Evolutionary conservation across 2,329 filamentous ascomycete species (phyloP).

Genomic region (Trichoderma sp.): DNA sequence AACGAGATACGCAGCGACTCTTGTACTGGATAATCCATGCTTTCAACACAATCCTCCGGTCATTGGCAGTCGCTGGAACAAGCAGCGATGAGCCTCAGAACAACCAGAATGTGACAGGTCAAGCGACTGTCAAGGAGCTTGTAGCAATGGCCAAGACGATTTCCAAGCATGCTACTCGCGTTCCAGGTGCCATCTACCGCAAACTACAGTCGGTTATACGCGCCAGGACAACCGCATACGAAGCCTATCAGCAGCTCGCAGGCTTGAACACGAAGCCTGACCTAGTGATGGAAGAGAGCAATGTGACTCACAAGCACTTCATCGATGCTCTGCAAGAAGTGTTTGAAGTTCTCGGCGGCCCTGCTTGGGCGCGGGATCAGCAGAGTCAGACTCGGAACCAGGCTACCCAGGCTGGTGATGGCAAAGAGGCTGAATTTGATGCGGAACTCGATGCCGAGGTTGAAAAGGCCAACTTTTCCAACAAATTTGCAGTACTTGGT

Average conservation of each 20-base stretch:
- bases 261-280: conserved; percentile 38
- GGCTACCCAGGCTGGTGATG: background rate
- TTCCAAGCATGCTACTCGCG: conserved; percentile 39
- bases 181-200: conserved; percentile 42
- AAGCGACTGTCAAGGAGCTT: conserved; percentile 44
- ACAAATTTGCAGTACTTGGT: background rate
- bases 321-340: conserved; percentile 46
- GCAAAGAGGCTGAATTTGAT: background rate
- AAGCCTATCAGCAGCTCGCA: conserved; percentile 41
- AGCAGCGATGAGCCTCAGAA: conserved; percentile 27
- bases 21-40: conserved; percentile 47
- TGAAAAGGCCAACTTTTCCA: background rate
- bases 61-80: conserved; percentile 28
- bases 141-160: conserved; percentile 48
- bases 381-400: conserved; percentile 30
- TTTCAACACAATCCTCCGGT: conserved; percentile 44
- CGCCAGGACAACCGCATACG: conserved; percentile 38
- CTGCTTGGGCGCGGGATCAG: conserved; percentile 32
- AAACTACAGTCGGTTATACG: conserved; percentile 46
- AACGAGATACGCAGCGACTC: conserved; percentile 44
- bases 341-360: conserved; percentile 44
- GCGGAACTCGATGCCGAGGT: background rate
- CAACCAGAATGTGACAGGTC: conserved; percentile 44
- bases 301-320: conserved; percentile 47
- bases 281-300: conserved; percentile 45